A percentile compares a stretch with the other conserved stretches of the same genome.
Conservation (phyloP, 1,139 yeast species). For the Geotrichum cucujoidarum region DNA sequence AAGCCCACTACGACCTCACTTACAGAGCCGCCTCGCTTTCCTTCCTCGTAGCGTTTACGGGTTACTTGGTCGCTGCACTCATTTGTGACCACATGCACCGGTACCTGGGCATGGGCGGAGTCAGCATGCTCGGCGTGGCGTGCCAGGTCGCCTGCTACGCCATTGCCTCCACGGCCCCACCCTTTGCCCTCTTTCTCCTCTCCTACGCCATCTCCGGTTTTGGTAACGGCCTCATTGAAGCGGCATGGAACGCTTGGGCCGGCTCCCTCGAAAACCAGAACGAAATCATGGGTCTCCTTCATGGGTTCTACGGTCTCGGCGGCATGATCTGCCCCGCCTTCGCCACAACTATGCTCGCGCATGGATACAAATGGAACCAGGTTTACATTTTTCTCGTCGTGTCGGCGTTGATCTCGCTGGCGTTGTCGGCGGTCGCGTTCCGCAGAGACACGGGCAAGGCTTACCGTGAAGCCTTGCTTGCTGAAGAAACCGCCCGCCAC, state of each 20-base stretch:
- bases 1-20: conserved; percentile 27
- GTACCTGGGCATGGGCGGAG: conserved; percentile 42
- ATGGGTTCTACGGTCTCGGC: conserved; percentile 60
- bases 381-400: conserved; percentile 50
- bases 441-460: conserved; percentile 23
- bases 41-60: conserved; percentile 34
- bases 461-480: conserved; percentile 16
- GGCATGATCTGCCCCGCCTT: conserved; percentile 58
- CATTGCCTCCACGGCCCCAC: conserved; percentile 42
- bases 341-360: conserved; percentile 49
- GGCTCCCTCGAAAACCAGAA: conserved; percentile 47
- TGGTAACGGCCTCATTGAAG: conserved; percentile 52
- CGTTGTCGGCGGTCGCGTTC: conserved; percentile 22
- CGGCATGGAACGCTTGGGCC: conserved; percentile 56
- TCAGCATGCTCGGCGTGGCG: conserved; percentile 39
- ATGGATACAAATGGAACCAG: conserved; percentile 50
- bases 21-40: conserved; percentile 31
- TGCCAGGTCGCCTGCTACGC: conserved; percentile 41
- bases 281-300: conserved; percentile 49
- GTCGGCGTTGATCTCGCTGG: conserved; percentile 33
- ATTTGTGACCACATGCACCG: conserved; percentile 38
- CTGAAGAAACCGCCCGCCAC: neutral
- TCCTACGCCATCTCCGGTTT: conserved; percentile 57
- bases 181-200: conserved; percentile 42
- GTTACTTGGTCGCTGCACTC: conserved; percentile 39